Conservation (phyloP, 441 rosid species). For the Euphorbia celastroides region DNA sequence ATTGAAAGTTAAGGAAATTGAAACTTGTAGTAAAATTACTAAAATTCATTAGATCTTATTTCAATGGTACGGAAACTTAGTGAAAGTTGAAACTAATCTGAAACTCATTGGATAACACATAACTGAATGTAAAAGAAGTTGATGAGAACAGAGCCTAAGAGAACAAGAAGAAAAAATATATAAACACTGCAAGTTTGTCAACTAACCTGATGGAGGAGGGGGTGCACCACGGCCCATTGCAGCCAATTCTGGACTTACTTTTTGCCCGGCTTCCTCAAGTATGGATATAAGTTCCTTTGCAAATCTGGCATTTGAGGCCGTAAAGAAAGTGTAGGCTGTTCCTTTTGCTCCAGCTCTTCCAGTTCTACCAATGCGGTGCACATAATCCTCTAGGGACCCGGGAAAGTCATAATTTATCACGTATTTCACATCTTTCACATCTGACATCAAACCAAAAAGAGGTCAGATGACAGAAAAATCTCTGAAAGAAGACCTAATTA, state of each 20-base stretch:
- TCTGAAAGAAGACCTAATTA: neutral
- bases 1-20: too few species aligned
- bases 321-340: constrained; percentile 94
- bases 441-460: constrained; percentile 37
- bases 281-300: constrained; percentile 84
- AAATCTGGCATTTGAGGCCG: constrained; percentile 86
- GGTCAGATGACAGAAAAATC: neutral
- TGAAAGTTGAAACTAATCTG: too few species aligned
- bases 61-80: too few species aligned
- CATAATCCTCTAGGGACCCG: constrained; percentile 95
- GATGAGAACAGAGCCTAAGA: too few species aligned
- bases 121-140: too few species aligned
- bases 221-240: constrained; percentile 95
- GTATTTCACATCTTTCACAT: constrained; percentile 89
- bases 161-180: neutral
- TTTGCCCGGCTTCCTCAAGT: constrained; percentile 97
- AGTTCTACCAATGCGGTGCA: constrained; percentile 91
- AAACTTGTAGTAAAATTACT: too few species aligned
- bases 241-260: constrained; percentile 75
- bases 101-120: too few species aligned
- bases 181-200: neutral
- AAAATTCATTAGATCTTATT: too few species aligned
- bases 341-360: constrained; percentile 99
- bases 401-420: constrained; percentile 97
- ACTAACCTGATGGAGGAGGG: constrained; percentile 82